Evolutionary conservation across 371 early-diverging fungal species (phyloP), one percentile per base, ranked within the genome.

Genomic region (Apophysomyces trapeziformis): DNA sequence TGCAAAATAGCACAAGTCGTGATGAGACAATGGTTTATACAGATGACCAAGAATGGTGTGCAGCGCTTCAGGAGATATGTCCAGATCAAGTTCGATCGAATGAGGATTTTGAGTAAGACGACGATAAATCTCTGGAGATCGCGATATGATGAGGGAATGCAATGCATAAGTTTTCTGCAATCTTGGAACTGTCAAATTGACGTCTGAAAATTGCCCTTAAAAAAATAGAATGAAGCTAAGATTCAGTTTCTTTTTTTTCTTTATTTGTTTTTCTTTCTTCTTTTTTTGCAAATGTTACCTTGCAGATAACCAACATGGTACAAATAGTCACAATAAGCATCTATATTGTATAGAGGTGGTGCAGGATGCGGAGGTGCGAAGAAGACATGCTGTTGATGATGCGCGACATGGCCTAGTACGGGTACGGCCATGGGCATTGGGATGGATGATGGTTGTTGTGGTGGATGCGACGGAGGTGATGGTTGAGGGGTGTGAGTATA

Each of bases 51-150:
- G 65, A n/a, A 80, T 62, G 3, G 69, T 71, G 32, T 73, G 63
- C 14, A 80, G 62, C 4, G 81, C 68, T 46, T 80, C 78, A 11
- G 61, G 61, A 59, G 74, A 61, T 6, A 69, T 68, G 35, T 68
- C 69, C 26, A 74, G 60, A 62, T 77, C 76, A 41, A 76, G 58
- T 57, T 76, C 69, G n/a, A 61, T 16, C 38, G 74, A 58, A 18
- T 73, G 73, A 21, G 65, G 71, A 7, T 43, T 39, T 14, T 35
- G 12, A 2, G 54, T 38, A 6, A 80, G 70, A 46, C 68, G 77
- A 38, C 76, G 78, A 44, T 61, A 68, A 16, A 80, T 71, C 6
- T 68, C 67, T 18, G 81, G 76, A 16, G 81, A 80, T 43, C 78
- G 74, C 9, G 73, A 70, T 3, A 80, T 68, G 16, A 77, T 68